A percentile compares a stretch with the other conserved stretches of the same genome.
Evolutionary conservation across 1,284 basidiomycete genomes (phyloP).

Genomic region (Earliella scabrosa): DNA sequence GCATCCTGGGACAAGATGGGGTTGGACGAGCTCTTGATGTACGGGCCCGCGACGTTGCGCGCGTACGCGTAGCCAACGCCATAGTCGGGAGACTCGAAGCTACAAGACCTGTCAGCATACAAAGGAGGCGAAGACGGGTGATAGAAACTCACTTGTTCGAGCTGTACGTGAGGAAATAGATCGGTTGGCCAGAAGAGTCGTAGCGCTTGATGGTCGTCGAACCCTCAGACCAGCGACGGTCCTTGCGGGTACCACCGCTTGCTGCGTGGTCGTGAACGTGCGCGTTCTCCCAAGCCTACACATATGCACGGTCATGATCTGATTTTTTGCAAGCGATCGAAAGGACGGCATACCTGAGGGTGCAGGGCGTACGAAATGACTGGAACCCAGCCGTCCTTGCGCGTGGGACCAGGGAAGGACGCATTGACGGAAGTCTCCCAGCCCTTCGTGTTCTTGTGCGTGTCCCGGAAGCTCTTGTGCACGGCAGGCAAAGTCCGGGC

Average conservation of each 20-base stretch:
- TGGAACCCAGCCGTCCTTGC: slow-evolving; percentile 15
- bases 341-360: slow-evolving; percentile 4
- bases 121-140: no score
- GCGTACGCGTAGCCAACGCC: slow-evolving; percentile 14
- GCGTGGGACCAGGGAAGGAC: slow-evolving; percentile 9
- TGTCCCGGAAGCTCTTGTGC: slow-evolving; percentile 8
- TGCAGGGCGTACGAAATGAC: slow-evolving; percentile 11
- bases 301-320: neutral
- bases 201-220: slow-evolving; percentile 9
- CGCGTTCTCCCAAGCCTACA: slow-evolving; percentile 10
- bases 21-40: slow-evolving; percentile 14
- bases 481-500: slow-evolving; percentile 11
- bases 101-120: neutral
- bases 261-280: slow-evolving; percentile 12
- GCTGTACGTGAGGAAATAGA: slow-evolving; percentile 13
- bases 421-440: slow-evolving; percentile 6
- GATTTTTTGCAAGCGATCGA: neutral
- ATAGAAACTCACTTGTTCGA: slow-evolving; percentile 8
- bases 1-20: slow-evolving; percentile 10
- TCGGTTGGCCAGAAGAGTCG: slow-evolving; percentile 3
- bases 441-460: slow-evolving; percentile 1
- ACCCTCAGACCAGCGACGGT: slow-evolving; percentile 14
- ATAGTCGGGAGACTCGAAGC: slow-evolving; percentile 13
- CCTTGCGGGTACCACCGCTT: slow-evolving; percentile 9
- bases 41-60: slow-evolving; percentile 7